phyloP scores from a whole-genome alignment of 1,284 basidiomycete species.

The Schizophyllum amplum region DNA sequence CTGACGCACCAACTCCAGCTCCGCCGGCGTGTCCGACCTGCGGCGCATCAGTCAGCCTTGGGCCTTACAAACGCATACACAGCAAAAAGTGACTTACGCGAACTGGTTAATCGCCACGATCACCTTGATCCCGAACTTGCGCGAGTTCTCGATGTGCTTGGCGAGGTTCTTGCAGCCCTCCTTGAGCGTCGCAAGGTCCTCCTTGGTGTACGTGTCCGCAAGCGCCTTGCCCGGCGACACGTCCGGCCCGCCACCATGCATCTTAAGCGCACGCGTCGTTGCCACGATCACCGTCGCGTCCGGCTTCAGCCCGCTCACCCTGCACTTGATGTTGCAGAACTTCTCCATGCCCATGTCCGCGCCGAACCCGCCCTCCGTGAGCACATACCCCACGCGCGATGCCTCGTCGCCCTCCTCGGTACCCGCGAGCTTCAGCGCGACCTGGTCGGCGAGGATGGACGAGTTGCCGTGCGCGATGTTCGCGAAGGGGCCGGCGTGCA shows the following conservation, averaged over 20 bases:
- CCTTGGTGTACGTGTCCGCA: conserved; percentile 89
- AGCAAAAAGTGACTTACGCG: conserved; percentile 48
- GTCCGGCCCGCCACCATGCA: conserved; percentile 98
- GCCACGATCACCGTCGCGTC: conserved; percentile 96
- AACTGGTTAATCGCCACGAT: conserved; percentile 96
- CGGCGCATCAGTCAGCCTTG: conserved; percentile 8
- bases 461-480: conserved; percentile 99
- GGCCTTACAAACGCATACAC: too few species aligned
- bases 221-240: conserved; percentile 95
- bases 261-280: conserved; percentile 96
- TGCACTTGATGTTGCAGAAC: conserved; percentile 99
- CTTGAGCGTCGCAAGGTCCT: conserved; percentile 86
- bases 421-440: conserved; percentile 95
- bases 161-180: conserved; percentile 92
- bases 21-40: conserved; percentile 87
- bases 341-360: conserved; percentile 99
- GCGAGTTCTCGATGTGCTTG: conserved; percentile 92
- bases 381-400: conserved; percentile 86
- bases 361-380: conserved; percentile 98
- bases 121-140: conserved; percentile 96
- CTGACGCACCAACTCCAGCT: conserved; percentile 80
- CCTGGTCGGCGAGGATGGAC: conserved; percentile 93
- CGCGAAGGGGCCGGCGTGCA: conserved; percentile 97
- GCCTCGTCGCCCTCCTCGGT: conserved; percentile 86
- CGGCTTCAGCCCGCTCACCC: conserved; percentile 86